Conservation (phyloP, 2,329 filamentous ascomycete genomes). For the Talaromyces sp. region DNA sequence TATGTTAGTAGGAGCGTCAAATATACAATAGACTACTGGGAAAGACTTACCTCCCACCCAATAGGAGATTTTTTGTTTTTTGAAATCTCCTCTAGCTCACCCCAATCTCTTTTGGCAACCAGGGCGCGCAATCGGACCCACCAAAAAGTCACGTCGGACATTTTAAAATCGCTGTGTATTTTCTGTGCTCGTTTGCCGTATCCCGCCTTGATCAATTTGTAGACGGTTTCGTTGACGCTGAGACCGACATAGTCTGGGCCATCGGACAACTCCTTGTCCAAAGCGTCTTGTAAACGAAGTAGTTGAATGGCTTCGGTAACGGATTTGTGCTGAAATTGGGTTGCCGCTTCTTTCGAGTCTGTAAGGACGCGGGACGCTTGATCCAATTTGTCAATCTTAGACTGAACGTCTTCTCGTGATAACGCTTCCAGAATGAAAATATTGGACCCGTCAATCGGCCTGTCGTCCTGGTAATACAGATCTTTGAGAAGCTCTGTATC, state of each 20-base stretch:
- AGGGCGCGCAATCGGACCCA: conserved; percentile 82
- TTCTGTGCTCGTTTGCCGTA: conserved; percentile 82
- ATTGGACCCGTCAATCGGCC: conserved; percentile 78
- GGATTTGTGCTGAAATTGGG: conserved; percentile 61
- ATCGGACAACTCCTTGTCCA: conserved; percentile 73
- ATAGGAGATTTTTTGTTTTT: conserved; percentile 77
- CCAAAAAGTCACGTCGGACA: conserved; percentile 83
- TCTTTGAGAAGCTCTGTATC: conserved; percentile 84
- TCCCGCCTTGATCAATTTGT: conserved; percentile 74
- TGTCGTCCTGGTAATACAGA: conserved; percentile 94
- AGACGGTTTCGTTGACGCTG: conserved; percentile 85
- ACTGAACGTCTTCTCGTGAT: conserved; percentile 61
- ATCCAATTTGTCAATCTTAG: conserved; percentile 78
- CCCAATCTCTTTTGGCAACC: conserved; percentile 86
- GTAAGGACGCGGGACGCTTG: conserved; percentile 74
- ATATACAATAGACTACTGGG: conserved; percentile 8
- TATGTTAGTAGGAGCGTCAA: conserved; percentile 21
- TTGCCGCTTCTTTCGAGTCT: conserved; percentile 70
- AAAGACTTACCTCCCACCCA: conserved; percentile 76
- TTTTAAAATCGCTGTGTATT: conserved; percentile 85
- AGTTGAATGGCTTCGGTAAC: conserved; percentile 76
- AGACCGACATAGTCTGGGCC: conserved; percentile 65
- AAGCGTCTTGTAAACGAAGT: conserved; percentile 75
- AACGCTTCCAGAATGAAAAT: conserved; percentile 83
- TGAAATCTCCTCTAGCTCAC: conserved; percentile 79